Evolutionary conservation across 169 alveolate species (phyloP).

Genomic region (Amoebophrya sp.): DNA sequence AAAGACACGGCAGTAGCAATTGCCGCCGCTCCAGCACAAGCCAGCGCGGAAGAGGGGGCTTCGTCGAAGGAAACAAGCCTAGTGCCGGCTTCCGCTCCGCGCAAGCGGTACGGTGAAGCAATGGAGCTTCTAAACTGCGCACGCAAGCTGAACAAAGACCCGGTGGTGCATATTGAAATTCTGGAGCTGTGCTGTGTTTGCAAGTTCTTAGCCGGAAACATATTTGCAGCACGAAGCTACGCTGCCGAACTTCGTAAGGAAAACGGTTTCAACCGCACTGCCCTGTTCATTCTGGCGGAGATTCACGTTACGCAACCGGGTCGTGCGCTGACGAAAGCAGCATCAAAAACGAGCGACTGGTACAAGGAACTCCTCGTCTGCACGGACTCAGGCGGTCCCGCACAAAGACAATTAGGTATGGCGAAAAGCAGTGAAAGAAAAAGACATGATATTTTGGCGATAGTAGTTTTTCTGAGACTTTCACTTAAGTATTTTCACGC

Average conservation of each 20-base stretch:
- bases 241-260: neutral
- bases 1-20: too few species aligned
- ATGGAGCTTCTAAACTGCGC: neutral
- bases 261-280: neutral
- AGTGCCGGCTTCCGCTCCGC: too few species aligned
- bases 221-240: neutral
- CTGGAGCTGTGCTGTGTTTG: neutral
- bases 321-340: neutral
- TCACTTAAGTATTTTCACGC: too few species aligned
- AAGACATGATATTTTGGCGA: too few species aligned
- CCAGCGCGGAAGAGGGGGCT: too few species aligned
- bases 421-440: too few species aligned
- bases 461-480: too few species aligned
- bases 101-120: neutral
- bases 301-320: neutral
- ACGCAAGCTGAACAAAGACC: neutral
- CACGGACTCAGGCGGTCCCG: too few species aligned
- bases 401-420: too few species aligned
- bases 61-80: too few species aligned
- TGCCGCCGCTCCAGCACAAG: too few species aligned
- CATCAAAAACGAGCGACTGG: neutral
- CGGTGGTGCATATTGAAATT: too few species aligned
- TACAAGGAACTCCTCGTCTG: neutral
- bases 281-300: neutral
- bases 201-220: neutral